Conservation (phyloP, 495 filamentous ascomycete species). For the Chaetomium cochliodes region DNA sequence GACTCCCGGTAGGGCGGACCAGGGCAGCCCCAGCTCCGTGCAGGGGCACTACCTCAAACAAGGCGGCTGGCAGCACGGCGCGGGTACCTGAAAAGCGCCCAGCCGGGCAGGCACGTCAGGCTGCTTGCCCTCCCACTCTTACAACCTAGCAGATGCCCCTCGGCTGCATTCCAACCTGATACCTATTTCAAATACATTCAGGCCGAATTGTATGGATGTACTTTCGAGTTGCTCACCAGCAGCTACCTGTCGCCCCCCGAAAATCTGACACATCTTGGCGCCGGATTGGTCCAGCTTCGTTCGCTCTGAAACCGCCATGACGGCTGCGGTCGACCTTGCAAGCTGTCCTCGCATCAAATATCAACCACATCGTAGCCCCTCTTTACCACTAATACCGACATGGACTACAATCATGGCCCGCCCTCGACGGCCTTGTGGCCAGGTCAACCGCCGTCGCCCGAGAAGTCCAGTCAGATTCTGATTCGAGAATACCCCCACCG, state of each 20-base stretch:
- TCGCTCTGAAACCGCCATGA: constrained; percentile 17
- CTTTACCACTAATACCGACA: constrained; percentile 1
- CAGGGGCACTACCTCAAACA: background rate
- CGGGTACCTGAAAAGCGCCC: constrained; percentile 11
- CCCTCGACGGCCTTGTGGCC: constrained; percentile 31
- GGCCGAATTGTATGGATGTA: background rate
- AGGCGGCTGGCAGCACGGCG: background rate
- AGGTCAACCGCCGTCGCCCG: constrained; percentile 40
- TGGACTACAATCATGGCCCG: constrained; percentile 32
- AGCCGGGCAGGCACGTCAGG: constrained; percentile 8
- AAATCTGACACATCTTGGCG: background rate
- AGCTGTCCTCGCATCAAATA: background rate
- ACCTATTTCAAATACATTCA: background rate
- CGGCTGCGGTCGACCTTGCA: constrained; percentile 1
- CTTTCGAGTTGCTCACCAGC: background rate
- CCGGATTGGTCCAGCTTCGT: background rate
- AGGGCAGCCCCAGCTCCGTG: background rate
- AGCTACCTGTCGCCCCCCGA: no score
- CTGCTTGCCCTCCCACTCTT: background rate
- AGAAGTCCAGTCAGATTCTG: constrained; percentile 56
- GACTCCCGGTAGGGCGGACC: background rate
- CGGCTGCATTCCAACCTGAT: background rate
- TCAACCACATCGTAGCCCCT: constrained; percentile 4
- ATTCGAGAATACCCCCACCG: constrained; percentile 79
- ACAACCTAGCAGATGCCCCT: background rate